Conservation (phyloP, 2,329 filamentous ascomycete species). For the Hymenoscyphus occultus region DNA sequence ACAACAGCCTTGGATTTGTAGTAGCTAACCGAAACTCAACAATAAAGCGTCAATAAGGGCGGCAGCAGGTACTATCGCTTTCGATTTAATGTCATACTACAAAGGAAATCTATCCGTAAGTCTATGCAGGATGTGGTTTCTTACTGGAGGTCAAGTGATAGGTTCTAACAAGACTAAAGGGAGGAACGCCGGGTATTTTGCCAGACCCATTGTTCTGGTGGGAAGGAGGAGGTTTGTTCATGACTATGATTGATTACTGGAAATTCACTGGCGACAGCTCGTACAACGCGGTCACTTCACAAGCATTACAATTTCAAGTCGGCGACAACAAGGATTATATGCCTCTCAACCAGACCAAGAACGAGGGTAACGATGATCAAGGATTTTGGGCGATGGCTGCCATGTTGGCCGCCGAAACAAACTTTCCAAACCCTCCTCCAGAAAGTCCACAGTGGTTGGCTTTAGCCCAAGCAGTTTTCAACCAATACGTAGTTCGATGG, state of each 20-base stretch:
- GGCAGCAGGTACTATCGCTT: constrained; percentile 39
- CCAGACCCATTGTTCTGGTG: constrained; percentile 54
- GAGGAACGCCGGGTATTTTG: constrained; percentile 48
- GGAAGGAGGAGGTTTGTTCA: constrained; percentile 72
- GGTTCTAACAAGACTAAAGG: constrained; percentile 28
- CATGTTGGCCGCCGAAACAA: constrained; percentile 67
- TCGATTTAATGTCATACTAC: constrained; percentile 51
- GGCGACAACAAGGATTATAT: constrained; percentile 73
- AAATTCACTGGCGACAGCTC: constrained; percentile 69
- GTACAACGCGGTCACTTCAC: constrained; percentile 64
- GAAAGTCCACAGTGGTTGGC: constrained; percentile 64
- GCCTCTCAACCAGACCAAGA: constrained; percentile 66
- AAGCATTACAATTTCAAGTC: constrained; percentile 71
- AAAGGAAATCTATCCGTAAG: constrained; percentile 47
- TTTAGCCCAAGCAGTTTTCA: constrained; percentile 76
- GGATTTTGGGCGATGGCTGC: constrained; percentile 70
- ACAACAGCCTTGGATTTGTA: not conserved
- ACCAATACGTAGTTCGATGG: constrained; percentile 72
- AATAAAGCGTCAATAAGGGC: constrained; percentile 36
- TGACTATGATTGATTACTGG: constrained; percentile 77
- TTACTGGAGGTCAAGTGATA: not conserved
- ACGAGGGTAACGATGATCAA: constrained; percentile 71
- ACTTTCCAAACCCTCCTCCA: constrained; percentile 54
- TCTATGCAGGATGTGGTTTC: not conserved
- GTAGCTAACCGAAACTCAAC: not conserved